Base-by-base conservation (phyloP, 73 alveolate genomes). In the Paramecium sonneborni region DNA sequence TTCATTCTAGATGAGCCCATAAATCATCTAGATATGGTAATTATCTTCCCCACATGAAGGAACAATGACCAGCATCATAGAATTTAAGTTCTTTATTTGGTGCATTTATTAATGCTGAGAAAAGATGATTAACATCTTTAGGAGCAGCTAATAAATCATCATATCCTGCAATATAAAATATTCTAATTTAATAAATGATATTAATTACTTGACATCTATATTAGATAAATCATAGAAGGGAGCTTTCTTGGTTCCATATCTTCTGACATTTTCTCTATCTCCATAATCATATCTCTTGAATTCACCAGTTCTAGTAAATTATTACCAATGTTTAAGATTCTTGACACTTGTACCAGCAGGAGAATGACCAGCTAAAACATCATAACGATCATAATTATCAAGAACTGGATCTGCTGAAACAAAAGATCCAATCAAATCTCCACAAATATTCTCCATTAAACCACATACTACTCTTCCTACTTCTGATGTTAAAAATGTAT, bases 281-380 rank as follows among this genome's bases (percentile, higher is more conserved):
- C 98, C 98, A 85, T 89, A 96, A 62, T 96, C 97, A 85, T 82
- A 95, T 44, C 91, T 86, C 68, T 94, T 76, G 85, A 95, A 94
- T 69, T 86, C 90, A n/a, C 92, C 93, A 14, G 95, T 58, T n/a
- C 58, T 41, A 18, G 52, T 35, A 35, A 96, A 72, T 85, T 97
- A 93, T 74, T 93, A 85, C 93, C 97, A 98, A 93, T 97, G 99
- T 57, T 85, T 87, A 24, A 98, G 55, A 85, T 95, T 94, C 91
- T 97, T 94, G 41, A 95, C 89, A 23, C 98, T 93, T 28, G 99
- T 97, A 32, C 99, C 99, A 38, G 98, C 98, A 0, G 99, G 99
- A 69, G 94, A 98, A 94, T 97, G 99, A 76, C 98, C 97, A 26
- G 93, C 43, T 55, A 93, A 94, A 18, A 85, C 97, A 38, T 93